Evolutionary conservation across 1,284 basidiomycete genomes (phyloP), one percentile per base, ranked within the genome.

Genomic region (Pyrrhoderma noxium): DNA sequence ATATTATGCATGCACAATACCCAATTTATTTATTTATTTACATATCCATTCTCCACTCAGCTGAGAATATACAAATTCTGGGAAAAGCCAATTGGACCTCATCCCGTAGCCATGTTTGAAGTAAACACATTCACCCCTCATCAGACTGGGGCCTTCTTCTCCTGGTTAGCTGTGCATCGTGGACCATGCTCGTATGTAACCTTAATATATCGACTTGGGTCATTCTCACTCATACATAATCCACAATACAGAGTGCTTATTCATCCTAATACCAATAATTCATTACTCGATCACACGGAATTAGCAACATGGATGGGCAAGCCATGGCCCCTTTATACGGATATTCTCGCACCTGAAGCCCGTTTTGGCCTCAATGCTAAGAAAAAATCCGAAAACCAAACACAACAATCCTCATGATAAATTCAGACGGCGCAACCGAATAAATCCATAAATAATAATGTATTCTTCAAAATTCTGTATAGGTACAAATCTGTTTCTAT

Each of bases 31-130:
- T 35, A 5, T 11, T n/a, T n/a, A n/a, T n/a, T n/a, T n/a, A n/a
- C n/a, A n/a, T n/a, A n/a, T n/a, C n/a, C n/a, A n/a, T 27, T 42
- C 14, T 25, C 16, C 13, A 47, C 45, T 23, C 45, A 85, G 83
- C 66, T 85, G 25, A 73, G 78, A 35, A 76, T 85, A 38, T 84
- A 82, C 62, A 71, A 61, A 45, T 71, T 87, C 57, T 82, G 76
- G 76, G 82, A 86, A 45, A 73, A 64, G 38, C 73, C 85, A 0
- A 67, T 86, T 45, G 84, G 79, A 1, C 80, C 79, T 0, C 80
- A 83, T 57, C 79, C 82, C 0, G 73, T 74, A 2, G 74, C 81
- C 1, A 85, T 83, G 80, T 85, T 84, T 60, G 81, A 84, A 62
- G 74, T 84, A 42, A 81, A 85, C 61, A 77, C 76, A 2, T 84